Evolutionary conservation across 1,139 yeast genomes (phyloP).

Genomic region (Lodderomyces theae): DNA sequence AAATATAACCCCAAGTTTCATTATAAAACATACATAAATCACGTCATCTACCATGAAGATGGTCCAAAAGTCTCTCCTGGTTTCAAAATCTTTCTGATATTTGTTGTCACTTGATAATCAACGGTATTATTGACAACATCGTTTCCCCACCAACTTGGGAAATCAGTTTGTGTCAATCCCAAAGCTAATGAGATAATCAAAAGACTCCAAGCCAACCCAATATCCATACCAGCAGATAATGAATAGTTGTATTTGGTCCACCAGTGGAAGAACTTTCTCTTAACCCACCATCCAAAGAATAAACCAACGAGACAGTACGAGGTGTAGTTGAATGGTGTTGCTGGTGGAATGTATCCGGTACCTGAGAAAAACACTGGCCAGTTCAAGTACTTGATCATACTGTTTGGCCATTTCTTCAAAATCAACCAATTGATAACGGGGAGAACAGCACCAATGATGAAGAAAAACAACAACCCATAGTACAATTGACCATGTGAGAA

Average conservation of each 20-base stretch:
- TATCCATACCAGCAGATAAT: slow-evolving; percentile 43
- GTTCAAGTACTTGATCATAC: slow-evolving; percentile 43
- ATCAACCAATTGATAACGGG: slow-evolving; percentile 34
- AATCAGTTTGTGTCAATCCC: slow-evolving; percentile 24
- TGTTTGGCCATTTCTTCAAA: slow-evolving; percentile 41
- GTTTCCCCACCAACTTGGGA: slow-evolving; percentile 43
- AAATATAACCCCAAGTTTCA: no score
- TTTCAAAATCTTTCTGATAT: slow-evolving; percentile 15
- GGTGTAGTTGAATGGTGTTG: slow-evolving; percentile 43
- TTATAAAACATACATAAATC: no score
- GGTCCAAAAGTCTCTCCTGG: slow-evolving; percentile 23
- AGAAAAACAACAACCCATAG: slow-evolving; percentile 40
- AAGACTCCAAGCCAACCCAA: slow-evolving; percentile 42
- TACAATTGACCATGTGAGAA: slow-evolving; percentile 40
- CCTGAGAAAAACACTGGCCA: slow-evolving; percentile 51
- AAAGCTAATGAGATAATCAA: slow-evolving; percentile 40
- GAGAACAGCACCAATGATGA: slow-evolving; percentile 35
- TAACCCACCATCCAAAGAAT: slow-evolving; percentile 29
- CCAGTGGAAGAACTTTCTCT: slow-evolving; percentile 43
- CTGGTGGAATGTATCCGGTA: slow-evolving; percentile 48
- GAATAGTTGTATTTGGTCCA: slow-evolving; percentile 44
- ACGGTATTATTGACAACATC: slow-evolving; percentile 13
- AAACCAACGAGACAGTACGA: slow-evolving; percentile 37
- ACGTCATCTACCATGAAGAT: slow-evolving; percentile 18
- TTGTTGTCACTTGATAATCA: slow-evolving; percentile 13